phyloP scores from a whole-genome alignment of 768 basidiomycete species.

The Mycena galopus region DNA sequence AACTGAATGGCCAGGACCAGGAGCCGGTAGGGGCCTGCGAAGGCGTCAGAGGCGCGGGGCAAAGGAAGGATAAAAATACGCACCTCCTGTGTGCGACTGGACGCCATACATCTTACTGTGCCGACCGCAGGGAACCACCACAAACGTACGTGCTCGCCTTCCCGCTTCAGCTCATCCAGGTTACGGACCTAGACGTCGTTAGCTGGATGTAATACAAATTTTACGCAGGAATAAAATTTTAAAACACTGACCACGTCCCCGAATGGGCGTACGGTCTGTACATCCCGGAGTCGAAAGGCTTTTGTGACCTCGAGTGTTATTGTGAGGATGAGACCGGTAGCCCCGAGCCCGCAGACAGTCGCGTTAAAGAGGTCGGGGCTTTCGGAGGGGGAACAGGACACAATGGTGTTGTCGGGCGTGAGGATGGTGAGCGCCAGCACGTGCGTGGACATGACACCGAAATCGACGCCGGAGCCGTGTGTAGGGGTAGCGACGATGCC shows the following conservation, averaged over 20 bases:
- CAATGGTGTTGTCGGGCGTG: constrained; percentile 79
- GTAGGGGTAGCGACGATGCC: constrained; percentile 95
- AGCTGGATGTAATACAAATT: neutral
- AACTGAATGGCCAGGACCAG: constrained; percentile 71
- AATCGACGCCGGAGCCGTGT: constrained; percentile 89
- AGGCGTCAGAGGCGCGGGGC: neutral
- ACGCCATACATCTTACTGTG: constrained; percentile 75
- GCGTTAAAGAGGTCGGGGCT: constrained; percentile 87
- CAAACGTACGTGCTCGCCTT: constrained; percentile 91
- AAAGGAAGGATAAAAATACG: constrained; percentile 3
- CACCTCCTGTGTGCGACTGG: constrained; percentile 86
- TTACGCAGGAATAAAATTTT: no score
- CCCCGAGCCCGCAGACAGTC: constrained; percentile 90
- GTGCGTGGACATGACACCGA: constrained; percentile 84
- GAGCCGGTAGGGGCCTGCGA: constrained; percentile 34
- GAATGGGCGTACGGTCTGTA: constrained; percentile 72
- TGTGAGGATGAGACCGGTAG: constrained; percentile 88
- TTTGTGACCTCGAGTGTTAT: constrained; percentile 85
- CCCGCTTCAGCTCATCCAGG: constrained; percentile 66
- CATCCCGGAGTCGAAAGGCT: constrained; percentile 85
- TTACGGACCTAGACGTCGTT: constrained; percentile 35
- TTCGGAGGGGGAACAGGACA: constrained; percentile 74
- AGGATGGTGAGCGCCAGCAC: constrained; percentile 83
- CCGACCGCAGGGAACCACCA: constrained; percentile 96
- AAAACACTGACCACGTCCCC: constrained; percentile 62